phyloP scores from a whole-genome alignment of 2,329 filamentous ascomycete genomes.

The Aspergillus fischeri region DNA sequence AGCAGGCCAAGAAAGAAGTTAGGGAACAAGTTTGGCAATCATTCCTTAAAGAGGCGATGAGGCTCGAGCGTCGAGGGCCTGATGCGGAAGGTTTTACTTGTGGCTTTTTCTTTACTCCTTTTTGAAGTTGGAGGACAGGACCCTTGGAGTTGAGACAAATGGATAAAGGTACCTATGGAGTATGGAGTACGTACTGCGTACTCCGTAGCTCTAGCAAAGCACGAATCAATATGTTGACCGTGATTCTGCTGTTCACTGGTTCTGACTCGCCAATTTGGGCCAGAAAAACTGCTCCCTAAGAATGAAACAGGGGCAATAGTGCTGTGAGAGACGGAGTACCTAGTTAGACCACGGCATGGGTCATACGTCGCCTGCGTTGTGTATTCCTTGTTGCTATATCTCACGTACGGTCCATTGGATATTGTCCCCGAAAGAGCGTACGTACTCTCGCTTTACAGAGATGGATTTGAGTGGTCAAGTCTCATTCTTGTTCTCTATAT shows the following conservation, averaged over 20 bases:
- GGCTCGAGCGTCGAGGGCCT: not conserved
- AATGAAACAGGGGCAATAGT: not conserved
- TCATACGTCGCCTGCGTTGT: not conserved
- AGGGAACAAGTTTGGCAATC: not conserved
- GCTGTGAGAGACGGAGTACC: no score
- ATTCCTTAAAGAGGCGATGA: not conserved
- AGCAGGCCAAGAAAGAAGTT: not conserved
- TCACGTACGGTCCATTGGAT: not conserved
- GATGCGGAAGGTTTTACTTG: not conserved
- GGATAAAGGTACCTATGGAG: not conserved
- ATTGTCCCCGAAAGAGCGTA: not conserved
- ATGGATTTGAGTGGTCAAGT: not conserved
- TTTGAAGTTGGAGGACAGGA: not conserved
- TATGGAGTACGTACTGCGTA: not conserved
- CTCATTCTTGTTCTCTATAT: not conserved
- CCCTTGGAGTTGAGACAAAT: not conserved
- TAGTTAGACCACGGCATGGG: not conserved
- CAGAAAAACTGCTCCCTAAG: not conserved
- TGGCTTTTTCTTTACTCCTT: not conserved
- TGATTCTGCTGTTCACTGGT: not conserved
- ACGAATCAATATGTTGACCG: not conserved
- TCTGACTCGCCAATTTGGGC: not conserved
- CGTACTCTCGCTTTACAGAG: not conserved
- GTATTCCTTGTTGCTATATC: no score
- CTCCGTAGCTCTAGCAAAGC: not conserved